Evolutionary conservation across 2,329 filamentous ascomycete species (phyloP).

Genomic region (Pseudopyricularia cyperi): DNA sequence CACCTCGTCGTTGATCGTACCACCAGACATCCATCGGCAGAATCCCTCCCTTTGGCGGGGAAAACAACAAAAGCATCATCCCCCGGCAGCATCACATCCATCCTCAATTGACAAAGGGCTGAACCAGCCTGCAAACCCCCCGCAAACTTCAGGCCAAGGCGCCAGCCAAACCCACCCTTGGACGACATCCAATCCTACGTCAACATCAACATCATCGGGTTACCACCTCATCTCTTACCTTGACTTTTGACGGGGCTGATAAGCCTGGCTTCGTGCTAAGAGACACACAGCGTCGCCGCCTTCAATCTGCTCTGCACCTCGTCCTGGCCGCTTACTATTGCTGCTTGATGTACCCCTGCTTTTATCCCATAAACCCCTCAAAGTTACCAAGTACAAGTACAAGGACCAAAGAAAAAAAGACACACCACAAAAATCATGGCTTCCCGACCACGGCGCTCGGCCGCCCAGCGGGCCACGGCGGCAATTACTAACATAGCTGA

Average conservation of each 20-base stretch:
- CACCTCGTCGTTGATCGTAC: neutral
- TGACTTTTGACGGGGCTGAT: too few relatives aligned
- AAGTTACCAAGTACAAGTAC: neutral
- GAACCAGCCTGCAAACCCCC: neutral
- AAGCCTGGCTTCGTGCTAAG: too few relatives aligned
- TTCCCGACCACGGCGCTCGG: conserved; percentile 33
- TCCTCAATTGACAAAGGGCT: neutral
- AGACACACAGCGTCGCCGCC: too few relatives aligned
- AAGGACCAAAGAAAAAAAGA: neutral
- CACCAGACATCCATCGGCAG: neutral
- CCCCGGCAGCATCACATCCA: neutral
- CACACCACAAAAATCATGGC: conserved; percentile 21
- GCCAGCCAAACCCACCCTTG: neutral
- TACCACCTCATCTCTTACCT: neutral
- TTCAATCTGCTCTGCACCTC: too few relatives aligned
- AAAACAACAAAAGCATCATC: too few relatives aligned
- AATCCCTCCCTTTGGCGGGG: neutral
- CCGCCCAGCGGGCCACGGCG: conserved; percentile 29
- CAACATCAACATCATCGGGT: neutral
- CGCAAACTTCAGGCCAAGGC: neutral
- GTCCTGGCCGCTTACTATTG: too few relatives aligned
- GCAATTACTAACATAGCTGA: conserved; percentile 36
- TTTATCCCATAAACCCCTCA: neutral
- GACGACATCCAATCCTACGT: neutral
- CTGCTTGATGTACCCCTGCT: neutral